Base-by-base conservation (phyloP, 345 rosid genomes). In the Rhodomyrtus tomentosa region DNA sequence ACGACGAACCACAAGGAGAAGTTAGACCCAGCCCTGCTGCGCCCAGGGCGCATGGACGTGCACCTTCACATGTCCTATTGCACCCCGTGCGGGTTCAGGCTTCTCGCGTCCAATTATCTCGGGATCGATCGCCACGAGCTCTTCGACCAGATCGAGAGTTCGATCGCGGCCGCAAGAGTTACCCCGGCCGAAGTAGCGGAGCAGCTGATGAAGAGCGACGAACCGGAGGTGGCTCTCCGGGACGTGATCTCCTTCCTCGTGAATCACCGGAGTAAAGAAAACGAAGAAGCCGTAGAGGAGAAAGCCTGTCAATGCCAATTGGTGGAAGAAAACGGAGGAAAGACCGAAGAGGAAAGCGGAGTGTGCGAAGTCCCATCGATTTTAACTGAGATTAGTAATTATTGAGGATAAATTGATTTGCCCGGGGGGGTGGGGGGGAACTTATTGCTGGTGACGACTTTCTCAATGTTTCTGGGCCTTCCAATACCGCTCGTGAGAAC, bases 41-140 rank as follows among this genome's bases (percentile, higher is more conserved):
- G 94, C 8, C 98, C 94, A 0, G 94, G 98, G 38, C 92, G 98
- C 45, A 93, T 95, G 93, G 98, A 96, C 86, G 93, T 95, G 92
- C 95, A 93, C 87, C 84, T 92, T 49, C 94, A 92, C 90, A 92
- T 93, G 95, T 93, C 95, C 59, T 92, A 92, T 50, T 95, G 95
- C 86, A 85, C 88, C 5, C 85, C 89, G 4, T 85, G 86, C 22
- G 98, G 95, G 1, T 95, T 93, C 88, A 90, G 83, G 87, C 72
- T 88, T 3, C 85, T 93, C 48, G 87, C 95, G 16, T 88, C 89
- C 10, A 92, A 91, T 85, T 91, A 91, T 85, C 87, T 92, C 21
- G 87, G 83, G 55, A 87, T 88, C 20, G 20, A 55, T 45, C 68
- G 83, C 13, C 91, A 90, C 24, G 8, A 5, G 1, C 86, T 90